phyloP scores from a whole-genome alignment of 805 yeast species.

The Spathaspora hagerdaliae region DNA sequence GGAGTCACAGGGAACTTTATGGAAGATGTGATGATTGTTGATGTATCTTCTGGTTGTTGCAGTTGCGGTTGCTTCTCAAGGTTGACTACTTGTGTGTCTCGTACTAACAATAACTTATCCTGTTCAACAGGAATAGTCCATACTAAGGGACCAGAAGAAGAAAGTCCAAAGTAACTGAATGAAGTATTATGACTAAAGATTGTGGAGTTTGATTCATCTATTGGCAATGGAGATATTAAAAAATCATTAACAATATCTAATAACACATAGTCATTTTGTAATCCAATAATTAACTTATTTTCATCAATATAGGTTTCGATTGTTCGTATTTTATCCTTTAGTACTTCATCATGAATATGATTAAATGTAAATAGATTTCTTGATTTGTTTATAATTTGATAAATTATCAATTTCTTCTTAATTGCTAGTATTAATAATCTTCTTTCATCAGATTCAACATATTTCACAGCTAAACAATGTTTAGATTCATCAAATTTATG shows the following conservation, averaged over 20 bases:
- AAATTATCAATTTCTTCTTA: conserved; percentile 26
- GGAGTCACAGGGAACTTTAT: conserved; percentile 26
- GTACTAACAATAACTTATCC: conserved; percentile 21
- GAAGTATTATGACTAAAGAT: conserved; percentile 19
- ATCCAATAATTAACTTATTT: conserved; percentile 17
- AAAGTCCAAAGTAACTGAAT: conserved; percentile 37
- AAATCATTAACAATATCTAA: conserved; percentile 19
- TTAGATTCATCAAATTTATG: conserved; percentile 21
- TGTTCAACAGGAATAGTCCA: conserved; percentile 16
- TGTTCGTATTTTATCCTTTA: conserved; percentile 29
- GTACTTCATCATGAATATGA: conserved; percentile 17
- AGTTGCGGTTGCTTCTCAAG: background rate
- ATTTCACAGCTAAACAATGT: conserved; percentile 13
- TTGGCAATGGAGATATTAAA: conserved; percentile 13
- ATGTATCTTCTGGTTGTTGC: conserved; percentile 5
- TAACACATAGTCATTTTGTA: conserved; percentile 22
- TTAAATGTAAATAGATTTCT: conserved; percentile 27
- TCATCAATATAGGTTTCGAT: conserved; percentile 10
- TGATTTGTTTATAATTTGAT: conserved; percentile 23
- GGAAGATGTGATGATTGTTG: conserved; percentile 11
- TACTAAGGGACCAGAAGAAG: conserved; percentile 23
- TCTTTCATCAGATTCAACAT: conserved; percentile 13
- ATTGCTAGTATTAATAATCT: conserved; percentile 24
- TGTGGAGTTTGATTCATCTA: conserved; percentile 13
- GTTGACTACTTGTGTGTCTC: conserved; percentile 29